Percentiles rank a stretch among this genome's conserved stretches.
These are phyloP conservation scores for Brachypodium distachyon DNA, from an alignment of 202 grass and related monocot genomes.

Conservation along the genomic window DNA sequence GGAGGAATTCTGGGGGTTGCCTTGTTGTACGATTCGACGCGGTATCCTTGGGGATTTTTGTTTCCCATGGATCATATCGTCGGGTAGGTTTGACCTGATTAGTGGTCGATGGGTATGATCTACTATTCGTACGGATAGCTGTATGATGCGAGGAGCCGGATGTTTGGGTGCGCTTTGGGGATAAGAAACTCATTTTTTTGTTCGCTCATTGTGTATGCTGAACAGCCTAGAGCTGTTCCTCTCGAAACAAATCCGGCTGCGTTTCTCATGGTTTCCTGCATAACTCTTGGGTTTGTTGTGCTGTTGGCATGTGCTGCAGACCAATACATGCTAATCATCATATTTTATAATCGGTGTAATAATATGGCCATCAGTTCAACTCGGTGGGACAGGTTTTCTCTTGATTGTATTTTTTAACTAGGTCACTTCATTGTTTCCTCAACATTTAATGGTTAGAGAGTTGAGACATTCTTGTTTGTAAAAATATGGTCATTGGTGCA, in stretches of 20 bases:
- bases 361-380: too few relatives aligned
- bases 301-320: not conserved
- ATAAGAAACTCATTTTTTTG: not conserved
- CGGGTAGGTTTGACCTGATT: not conserved
- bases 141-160: not conserved
- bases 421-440: too few relatives aligned
- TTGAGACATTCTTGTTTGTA: too few relatives aligned
- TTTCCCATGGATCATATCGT: not conserved
- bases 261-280: not conserved
- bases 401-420: too few relatives aligned
- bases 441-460: too few relatives aligned
- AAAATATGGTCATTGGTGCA: too few relatives aligned
- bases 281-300: not conserved
- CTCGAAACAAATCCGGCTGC: not conserved
- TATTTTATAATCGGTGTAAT: not conserved
- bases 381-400: too few relatives aligned
- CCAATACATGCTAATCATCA: not conserved
- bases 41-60: not conserved
- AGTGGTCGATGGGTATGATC: not conserved
- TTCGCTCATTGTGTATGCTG: not conserved
- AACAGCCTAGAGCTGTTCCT: not conserved
- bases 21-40: not conserved
- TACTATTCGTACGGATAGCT: too few relatives aligned
- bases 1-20: not conserved
- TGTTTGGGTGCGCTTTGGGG: not conserved